A percentile compares a stretch with the other conserved stretches of the same genome.
These are phyloP conservation scores for Penicillium sp. DNA, from an alignment of 2,329 filamentous ascomycete genomes.

Conservation along the genomic window DNA sequence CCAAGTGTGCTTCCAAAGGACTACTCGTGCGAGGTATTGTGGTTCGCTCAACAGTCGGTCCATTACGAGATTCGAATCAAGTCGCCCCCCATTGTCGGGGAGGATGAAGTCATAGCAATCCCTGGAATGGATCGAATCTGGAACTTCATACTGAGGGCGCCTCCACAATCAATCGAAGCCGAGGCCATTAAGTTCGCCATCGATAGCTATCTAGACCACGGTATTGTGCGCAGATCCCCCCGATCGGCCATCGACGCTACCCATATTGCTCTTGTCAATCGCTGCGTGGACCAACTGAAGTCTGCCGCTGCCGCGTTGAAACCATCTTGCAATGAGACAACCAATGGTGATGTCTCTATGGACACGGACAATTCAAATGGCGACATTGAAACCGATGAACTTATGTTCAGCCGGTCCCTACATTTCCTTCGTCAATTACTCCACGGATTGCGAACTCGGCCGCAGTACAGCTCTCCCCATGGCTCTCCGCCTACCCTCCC, in stretches of 20 bases:
- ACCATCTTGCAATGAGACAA: slow-evolving; percentile 44
- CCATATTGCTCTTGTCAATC: slow-evolving; percentile 69
- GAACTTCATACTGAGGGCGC: slow-evolving; percentile 72
- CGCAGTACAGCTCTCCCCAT: slow-evolving; percentile 60
- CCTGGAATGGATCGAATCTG: slow-evolving; percentile 70
- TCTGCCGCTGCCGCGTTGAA: slow-evolving; percentile 60
- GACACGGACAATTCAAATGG: slow-evolving; percentile 50
- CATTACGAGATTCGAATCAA: slow-evolving; percentile 56
- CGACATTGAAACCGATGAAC: slow-evolving; percentile 55
- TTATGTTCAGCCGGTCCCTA: slow-evolving; percentile 67
- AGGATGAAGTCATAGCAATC: slow-evolving; percentile 43
- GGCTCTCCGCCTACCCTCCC: slow-evolving; percentile 60
- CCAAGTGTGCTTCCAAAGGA: slow-evolving; percentile 38
- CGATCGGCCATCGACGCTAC: slow-evolving; percentile 52
- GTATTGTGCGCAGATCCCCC: slow-evolving; percentile 42
- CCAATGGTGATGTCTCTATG: slow-evolving; percentile 53
- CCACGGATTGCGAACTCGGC: slow-evolving; percentile 49
- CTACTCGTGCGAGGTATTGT: slow-evolving; percentile 41
- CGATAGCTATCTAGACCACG: slow-evolving; percentile 65
- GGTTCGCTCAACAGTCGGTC: slow-evolving; percentile 44
- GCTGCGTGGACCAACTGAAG: slow-evolving; percentile 70
- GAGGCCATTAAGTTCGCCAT: slow-evolving; percentile 70
- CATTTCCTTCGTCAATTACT: slow-evolving; percentile 67
- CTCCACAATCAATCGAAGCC: slow-evolving; percentile 63
- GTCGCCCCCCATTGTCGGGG: slow-evolving; percentile 47